Conservation (phyloP, 179 eudicot genomes). For the Gypsophila paniculata region DNA sequence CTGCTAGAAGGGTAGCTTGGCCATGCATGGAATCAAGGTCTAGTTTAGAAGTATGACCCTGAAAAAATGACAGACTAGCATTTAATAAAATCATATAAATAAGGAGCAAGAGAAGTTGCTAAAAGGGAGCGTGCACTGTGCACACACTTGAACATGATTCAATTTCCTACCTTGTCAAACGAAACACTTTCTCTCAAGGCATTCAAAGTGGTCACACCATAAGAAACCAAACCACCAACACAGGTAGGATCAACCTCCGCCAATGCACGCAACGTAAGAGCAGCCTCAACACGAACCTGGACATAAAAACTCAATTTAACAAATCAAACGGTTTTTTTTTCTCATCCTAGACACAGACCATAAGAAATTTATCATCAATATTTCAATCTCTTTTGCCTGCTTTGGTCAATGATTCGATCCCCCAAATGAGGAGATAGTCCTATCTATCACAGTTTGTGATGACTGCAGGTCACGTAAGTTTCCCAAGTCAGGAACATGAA, state of each 20-base stretch:
- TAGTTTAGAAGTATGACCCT: conserved; percentile 65
- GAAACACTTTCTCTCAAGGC: conserved; percentile 82
- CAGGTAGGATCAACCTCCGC: conserved; percentile 99
- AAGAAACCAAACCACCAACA: conserved; percentile 94
- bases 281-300: conserved; percentile 96
- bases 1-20: conserved; percentile 81
- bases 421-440: not conserved
- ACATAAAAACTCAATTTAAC: not conserved
- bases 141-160: not conserved
- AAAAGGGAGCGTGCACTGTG: not conserved
- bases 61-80: conserved; percentile 15
- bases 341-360: not conserved
- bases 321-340: not conserved
- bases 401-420: not conserved
- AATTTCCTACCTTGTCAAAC: conserved; percentile 69
- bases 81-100: conserved; percentile 1
- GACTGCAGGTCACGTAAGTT: not conserved
- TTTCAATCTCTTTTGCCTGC: not conserved
- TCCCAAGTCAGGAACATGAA: not conserved
- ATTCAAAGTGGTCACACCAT: conserved; percentile 67
- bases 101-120: not conserved
- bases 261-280: conserved; percentile 71
- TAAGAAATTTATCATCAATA: not conserved
- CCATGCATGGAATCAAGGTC: conserved; percentile 90
- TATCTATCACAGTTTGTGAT: not conserved